Evolutionary conservation across 2,329 filamentous ascomycete genomes (phyloP).

Genomic region (Ilyonectria sp.): DNA sequence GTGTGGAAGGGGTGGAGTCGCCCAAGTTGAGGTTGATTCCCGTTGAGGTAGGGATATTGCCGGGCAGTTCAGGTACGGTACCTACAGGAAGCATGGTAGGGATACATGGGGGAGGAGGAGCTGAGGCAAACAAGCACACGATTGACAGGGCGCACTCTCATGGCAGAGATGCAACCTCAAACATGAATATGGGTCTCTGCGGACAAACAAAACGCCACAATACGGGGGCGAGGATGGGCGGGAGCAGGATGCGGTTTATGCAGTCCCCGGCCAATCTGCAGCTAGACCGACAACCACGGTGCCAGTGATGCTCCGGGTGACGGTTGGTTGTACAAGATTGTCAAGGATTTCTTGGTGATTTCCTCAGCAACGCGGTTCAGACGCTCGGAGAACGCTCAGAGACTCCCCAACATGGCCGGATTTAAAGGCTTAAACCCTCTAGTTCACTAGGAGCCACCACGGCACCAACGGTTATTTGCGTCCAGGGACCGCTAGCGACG

Average conservation of each 20-base stretch:
- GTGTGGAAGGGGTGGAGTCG: constrained; percentile 30
- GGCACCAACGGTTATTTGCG: constrained; percentile 11
- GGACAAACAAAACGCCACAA: constrained; percentile 36
- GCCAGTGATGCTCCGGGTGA: neutral
- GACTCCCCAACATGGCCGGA: neutral
- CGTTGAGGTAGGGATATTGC: constrained; percentile 14
- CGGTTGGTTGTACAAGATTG: neutral
- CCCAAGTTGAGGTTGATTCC: constrained; percentile 8
- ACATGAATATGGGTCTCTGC: constrained; percentile 34
- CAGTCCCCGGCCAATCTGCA: neutral
- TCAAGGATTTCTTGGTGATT: too few relatives aligned
- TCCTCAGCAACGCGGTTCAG: neutral
- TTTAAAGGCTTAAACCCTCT: constrained; percentile 3
- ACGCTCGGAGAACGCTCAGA: neutral
- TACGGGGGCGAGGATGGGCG: constrained; percentile 23
- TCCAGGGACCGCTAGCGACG: constrained; percentile 18
- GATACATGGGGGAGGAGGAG: constrained; percentile 10
- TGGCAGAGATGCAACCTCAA: constrained; percentile 42
- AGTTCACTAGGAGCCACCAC: neutral
- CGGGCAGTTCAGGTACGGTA: constrained; percentile 5
- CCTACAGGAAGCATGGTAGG: constrained; percentile 7
- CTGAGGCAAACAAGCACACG: constrained; percentile 23
- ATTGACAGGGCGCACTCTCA: constrained; percentile 36
- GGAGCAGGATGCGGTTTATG: constrained; percentile 20
- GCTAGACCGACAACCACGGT: neutral